These are phyloP conservation scores for Trametes versicolor DNA, from an alignment of 1,284 basidiomycete genomes.

Conservation along the genomic window DNA sequence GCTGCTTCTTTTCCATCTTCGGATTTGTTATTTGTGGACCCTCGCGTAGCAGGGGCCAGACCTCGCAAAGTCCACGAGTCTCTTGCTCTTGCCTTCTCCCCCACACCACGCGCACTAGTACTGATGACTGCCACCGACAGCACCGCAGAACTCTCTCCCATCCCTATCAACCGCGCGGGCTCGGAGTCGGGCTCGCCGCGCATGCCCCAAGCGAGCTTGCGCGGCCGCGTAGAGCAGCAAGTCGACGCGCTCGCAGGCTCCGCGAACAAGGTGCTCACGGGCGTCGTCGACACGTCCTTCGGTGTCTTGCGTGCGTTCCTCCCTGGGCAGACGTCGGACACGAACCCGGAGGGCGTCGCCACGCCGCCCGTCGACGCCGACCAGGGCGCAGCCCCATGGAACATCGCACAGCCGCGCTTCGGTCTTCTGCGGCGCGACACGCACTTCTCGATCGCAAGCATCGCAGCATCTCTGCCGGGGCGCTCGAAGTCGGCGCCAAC, in stretches of 20 bases:
- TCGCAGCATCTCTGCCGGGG: conserved; percentile 71
- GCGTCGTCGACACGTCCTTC: conserved; percentile 87
- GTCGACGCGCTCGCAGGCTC: conserved; percentile 86
- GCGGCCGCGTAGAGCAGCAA: conserved; percentile 84
- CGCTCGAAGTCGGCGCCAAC: conserved; percentile 41
- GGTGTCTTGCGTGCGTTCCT: conserved; percentile 80
- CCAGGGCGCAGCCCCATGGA: conserved; percentile 45
- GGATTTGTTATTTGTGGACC: conserved; percentile 8
- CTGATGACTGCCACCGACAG: conserved; percentile 48
- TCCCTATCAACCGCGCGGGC: conserved; percentile 60
- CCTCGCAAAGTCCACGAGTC: conserved; percentile 14
- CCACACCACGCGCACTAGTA: neutral
- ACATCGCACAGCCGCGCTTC: conserved; percentile 57
- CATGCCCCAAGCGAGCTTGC: conserved; percentile 56
- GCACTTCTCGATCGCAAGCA: conserved; percentile 83
- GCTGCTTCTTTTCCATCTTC: conserved; percentile 1
- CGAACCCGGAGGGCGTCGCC: conserved; percentile 40
- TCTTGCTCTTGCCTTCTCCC: conserved; percentile 11
- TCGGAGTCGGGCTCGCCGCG: conserved; percentile 46
- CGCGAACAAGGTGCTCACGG: conserved; percentile 86
- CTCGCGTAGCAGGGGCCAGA: conserved; percentile 11
- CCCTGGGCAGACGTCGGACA: conserved; percentile 44
- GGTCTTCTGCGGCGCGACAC: conserved; percentile 76
- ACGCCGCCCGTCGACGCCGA: conserved; percentile 36
- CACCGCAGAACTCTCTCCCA: conserved; percentile 80